A percentile compares a stretch with the other conserved stretches of the same genome.
Evolutionary conservation across 1,284 basidiomycete species (phyloP).

Genomic region (Singerocomus inundabilis): DNA sequence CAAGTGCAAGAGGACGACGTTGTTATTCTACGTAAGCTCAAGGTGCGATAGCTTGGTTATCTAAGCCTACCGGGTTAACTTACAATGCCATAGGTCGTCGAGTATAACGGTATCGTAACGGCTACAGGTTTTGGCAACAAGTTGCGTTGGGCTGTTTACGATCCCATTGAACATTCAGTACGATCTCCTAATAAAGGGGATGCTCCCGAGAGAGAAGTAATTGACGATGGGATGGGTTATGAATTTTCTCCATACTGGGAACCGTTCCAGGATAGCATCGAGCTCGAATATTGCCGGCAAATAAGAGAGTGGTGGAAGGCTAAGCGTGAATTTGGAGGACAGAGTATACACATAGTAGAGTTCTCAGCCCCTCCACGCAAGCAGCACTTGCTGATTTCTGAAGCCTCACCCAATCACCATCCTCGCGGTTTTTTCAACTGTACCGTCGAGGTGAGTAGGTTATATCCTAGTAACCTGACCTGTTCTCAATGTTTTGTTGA

Average conservation of each 20-base stretch:
- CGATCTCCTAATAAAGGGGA: conserved; percentile 24
- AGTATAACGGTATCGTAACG: conserved; percentile 30
- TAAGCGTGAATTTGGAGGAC: conserved; percentile 21
- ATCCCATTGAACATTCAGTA: conserved; percentile 17
- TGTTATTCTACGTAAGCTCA: conserved; percentile 32
- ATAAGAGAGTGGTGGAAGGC: conserved; percentile 58
- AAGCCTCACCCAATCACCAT: conserved; percentile 44
- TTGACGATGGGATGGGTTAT: conserved; percentile 29
- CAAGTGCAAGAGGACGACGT: conserved; percentile 38
- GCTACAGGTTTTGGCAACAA: conserved; percentile 44
- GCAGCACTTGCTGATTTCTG: conserved; percentile 51
- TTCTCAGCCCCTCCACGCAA: conserved; percentile 20
- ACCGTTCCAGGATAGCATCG: conserved; percentile 23
- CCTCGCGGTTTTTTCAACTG: conserved; percentile 63
- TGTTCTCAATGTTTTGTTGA: not conserved
- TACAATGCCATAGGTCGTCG: conserved; percentile 29
- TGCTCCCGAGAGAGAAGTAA: conserved; percentile 25
- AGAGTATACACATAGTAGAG: conserved; percentile 12
- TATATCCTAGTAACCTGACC: not conserved
- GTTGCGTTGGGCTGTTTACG: conserved; percentile 35
- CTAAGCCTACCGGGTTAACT: not conserved
- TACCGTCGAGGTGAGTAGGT: conserved; percentile 56
- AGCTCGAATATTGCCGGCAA: conserved; percentile 37
- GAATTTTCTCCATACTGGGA: conserved; percentile 36
- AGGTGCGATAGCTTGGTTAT: conserved; percentile 17